Base-by-base conservation (phyloP, 176 grass and related monocot species). In the Pontederia crassipes region DNA sequence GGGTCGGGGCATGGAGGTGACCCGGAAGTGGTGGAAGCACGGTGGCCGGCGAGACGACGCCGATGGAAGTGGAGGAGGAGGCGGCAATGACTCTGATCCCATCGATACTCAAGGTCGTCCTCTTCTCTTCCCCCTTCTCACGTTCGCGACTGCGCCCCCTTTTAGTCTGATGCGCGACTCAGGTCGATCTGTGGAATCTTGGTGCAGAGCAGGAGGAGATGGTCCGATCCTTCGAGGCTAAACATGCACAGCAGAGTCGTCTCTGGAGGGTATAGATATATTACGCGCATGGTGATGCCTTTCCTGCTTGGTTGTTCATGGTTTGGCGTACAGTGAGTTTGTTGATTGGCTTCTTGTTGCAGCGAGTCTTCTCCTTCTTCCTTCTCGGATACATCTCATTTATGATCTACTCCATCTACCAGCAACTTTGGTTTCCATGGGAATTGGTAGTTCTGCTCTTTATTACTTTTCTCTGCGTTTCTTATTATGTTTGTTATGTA, bases 161-260 rank as follows among this genome's bases (percentile, higher is more conserved):
- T 17, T 9, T 28, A 17, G 45, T 53, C 8, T 54, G 18, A 46
- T n/a, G 11, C 13, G 10, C 32, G 3, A 35, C 55, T 55, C 62
- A 29, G 57, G 61, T 17, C 12, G 11, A n/a, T 11, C 72, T 32
- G 17, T 2, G 59, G 55, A 46, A 56, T 74, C 14, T 64, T 59
- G 35, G 12, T 16, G 46, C 83, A 96, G 92, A 96, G 50, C 92
- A 96, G 72, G 92, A 96, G 77, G 83, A 96, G 58, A 81, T 96
- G 76, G 73, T 96, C 40, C 75, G 75, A 63, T 85, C 52, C 16
- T 83, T 90, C 61, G 92, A 90, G 70, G 83, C 74, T 76, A 90
- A 87, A 62, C 83, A 95, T 28, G 83, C 66, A 28, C 80, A 77
- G 32, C 75, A 82, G 61, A 85, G 66, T 79, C 81, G 67, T 65